phyloP scores from a whole-genome alignment of 1,284 basidiomycete species.

The Ceratobasidium theobromae region DNA sequence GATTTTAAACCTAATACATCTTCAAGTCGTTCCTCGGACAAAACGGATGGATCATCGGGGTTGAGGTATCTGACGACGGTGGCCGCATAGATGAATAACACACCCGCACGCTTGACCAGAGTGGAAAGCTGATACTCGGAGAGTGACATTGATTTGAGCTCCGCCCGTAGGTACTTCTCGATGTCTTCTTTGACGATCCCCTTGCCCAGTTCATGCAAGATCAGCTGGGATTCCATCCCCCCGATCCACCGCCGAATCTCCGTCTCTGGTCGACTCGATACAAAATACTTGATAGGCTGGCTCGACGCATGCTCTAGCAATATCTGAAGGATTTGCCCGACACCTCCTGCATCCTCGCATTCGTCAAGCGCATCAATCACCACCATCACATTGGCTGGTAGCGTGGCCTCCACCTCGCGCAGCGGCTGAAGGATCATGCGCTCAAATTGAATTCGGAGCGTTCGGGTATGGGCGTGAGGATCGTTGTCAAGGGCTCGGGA shows the following conservation, averaged over 20 bases:
- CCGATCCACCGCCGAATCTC: not conserved
- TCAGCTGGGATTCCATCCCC: not conserved
- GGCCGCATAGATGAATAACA: constrained; percentile 14
- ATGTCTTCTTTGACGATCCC: constrained; percentile 31
- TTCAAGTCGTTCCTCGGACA: not conserved
- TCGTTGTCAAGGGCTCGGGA: not conserved
- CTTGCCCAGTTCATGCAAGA: constrained; percentile 29
- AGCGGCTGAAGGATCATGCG: constrained; percentile 15
- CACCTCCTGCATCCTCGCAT: constrained; percentile 11
- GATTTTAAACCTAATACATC: not conserved
- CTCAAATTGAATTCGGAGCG: constrained; percentile 12
- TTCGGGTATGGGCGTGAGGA: not conserved
- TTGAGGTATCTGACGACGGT: constrained; percentile 4
- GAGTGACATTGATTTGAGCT: not conserved
- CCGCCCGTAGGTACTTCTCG: constrained; percentile 4
- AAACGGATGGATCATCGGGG: not conserved
- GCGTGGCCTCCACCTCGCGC: not conserved
- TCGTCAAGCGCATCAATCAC: constrained; percentile 33
- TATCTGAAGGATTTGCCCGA: not conserved
- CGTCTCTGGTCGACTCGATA: constrained; percentile 33
- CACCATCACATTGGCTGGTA: not conserved
- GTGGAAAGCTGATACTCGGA: not conserved
- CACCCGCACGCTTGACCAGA: not conserved
- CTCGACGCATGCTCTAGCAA: not conserved
- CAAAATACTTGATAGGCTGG: constrained; percentile 18